Percentiles rank a stretch among this genome's conserved stretches.
Conservation (phyloP, 352 stramenopile species). For the Elongisporangium prolatum region DNA sequence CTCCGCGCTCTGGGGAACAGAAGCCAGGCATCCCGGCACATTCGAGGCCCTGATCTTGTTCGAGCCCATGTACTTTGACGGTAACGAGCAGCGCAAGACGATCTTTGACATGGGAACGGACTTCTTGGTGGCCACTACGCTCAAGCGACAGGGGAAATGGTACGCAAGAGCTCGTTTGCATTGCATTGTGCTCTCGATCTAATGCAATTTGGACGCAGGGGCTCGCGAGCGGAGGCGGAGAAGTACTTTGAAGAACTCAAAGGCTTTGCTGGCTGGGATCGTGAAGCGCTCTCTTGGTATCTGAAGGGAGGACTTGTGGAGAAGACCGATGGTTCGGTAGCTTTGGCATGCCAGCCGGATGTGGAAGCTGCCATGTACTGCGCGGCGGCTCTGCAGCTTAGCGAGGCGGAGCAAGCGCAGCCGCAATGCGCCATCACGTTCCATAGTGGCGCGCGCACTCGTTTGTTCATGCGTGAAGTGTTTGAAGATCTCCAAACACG, state of each 20-base stretch:
- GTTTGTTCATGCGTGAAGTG: conserved; percentile 19
- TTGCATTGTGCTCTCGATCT: not conserved
- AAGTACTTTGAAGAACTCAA: conserved; percentile 9
- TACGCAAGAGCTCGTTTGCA: conserved; percentile 1
- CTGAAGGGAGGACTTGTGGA: conserved; percentile 11
- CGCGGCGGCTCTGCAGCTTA: conserved; percentile 8
- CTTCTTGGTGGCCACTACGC: conserved; percentile 28
- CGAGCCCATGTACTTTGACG: conserved; percentile 29
- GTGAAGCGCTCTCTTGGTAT: conserved; percentile 17
- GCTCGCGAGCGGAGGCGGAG: conserved; percentile 3
- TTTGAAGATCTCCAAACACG: conserved; percentile 15
- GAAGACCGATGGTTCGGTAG: conserved; percentile 1
- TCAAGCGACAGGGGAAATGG: conserved; percentile 32
- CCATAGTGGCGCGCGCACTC: conserved; percentile 22
- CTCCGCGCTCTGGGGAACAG: conserved; percentile 28
- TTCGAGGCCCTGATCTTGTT: conserved; percentile 46
- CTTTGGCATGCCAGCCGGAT: conserved; percentile 12
- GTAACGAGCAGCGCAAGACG: conserved; percentile 8
- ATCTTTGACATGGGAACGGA: conserved; percentile 28
- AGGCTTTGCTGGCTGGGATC: conserved; percentile 22
- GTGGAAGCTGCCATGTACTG: conserved; percentile 21
- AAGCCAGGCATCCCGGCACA: conserved; percentile 30
- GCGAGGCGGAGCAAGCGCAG: conserved; percentile 8
- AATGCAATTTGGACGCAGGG: not conserved
- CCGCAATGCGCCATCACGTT: conserved; percentile 26